Conservation (phyloP, 2,329 filamentous ascomycete species). For the Pseudogymnoascus sp. region DNA sequence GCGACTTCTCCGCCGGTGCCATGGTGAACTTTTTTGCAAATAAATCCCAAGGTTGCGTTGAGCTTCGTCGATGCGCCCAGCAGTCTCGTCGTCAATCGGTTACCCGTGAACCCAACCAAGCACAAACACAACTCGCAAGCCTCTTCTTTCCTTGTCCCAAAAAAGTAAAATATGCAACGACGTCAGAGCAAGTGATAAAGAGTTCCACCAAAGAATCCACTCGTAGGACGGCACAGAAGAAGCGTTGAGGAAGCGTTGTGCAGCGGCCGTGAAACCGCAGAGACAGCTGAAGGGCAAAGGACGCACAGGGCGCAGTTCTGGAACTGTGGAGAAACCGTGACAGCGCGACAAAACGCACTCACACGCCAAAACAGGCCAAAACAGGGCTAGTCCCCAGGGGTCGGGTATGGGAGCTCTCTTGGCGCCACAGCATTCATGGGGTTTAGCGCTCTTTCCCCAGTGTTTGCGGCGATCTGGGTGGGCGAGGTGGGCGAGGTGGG, state of each 20-base stretch:
- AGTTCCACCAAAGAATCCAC: conserved; percentile 2
- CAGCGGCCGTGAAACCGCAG: conserved; percentile 4
- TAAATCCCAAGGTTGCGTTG: conserved; percentile 5
- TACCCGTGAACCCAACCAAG: background rate
- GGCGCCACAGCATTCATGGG: background rate
- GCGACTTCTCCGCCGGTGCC: conserved; percentile 20
- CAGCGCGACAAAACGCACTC: conserved; percentile 8
- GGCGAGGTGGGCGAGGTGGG: background rate
- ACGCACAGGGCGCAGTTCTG: background rate
- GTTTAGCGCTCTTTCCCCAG: background rate
- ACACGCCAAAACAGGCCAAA: background rate
- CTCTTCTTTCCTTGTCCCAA: background rate
- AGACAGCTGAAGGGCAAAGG: conserved; percentile 1
- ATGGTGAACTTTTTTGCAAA: conserved; percentile 11
- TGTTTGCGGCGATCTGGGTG: background rate
- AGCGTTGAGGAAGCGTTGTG: conserved; percentile 1
- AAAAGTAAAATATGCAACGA: background rate
- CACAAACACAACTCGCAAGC: background rate
- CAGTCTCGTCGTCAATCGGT: background rate
- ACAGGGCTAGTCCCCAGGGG: conserved; percentile 1
- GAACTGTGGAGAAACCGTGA: conserved; percentile 1
- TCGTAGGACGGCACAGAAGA: background rate
- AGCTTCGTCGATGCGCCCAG: conserved; percentile 1
- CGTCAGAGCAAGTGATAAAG: background rate
- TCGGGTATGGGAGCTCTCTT: background rate